These are phyloP conservation scores for Nicotiana knightiana DNA, from an alignment of 257 asterid species.

Conservation along the genomic window DNA sequence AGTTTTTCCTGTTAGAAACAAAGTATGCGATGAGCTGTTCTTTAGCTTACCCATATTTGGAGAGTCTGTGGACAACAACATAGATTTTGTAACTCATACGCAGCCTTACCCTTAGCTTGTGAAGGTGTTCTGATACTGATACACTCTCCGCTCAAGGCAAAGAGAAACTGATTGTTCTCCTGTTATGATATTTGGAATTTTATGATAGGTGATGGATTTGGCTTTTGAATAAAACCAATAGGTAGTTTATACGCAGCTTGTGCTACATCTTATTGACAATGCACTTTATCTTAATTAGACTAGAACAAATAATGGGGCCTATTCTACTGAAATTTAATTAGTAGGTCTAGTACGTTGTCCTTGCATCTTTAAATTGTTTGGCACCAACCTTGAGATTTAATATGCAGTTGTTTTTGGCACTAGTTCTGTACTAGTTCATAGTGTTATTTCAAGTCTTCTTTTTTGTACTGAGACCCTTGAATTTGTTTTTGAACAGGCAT, in stretches of 20 bases:
- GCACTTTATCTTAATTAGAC: neutral
- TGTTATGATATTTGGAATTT: neutral
- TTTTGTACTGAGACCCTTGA: neutral
- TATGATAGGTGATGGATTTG: neutral
- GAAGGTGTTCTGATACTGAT: too few relatives aligned
- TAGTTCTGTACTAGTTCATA: neutral
- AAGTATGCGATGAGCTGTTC: neutral
- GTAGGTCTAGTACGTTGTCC: neutral
- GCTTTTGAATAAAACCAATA: neutral
- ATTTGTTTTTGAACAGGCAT: constrained; percentile 11
- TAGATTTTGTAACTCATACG: neutral
- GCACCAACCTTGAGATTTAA: neutral
- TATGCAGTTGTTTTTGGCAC: neutral
- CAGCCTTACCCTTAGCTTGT: too few relatives aligned
- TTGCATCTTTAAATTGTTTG: neutral
- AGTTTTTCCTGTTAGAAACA: neutral
- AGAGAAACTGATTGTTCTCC: neutral
- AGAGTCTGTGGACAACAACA: neutral
- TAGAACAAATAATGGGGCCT: neutral
- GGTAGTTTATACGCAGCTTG: neutral
- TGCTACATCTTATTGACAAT: neutral
- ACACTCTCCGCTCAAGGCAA: too few relatives aligned
- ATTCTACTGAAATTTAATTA: neutral
- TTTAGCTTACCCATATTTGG: neutral
- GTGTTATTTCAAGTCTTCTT: neutral